These are phyloP conservation scores for Jatropha curcas DNA, from an alignment of 345 rosid genomes.

Conservation along the genomic window DNA sequence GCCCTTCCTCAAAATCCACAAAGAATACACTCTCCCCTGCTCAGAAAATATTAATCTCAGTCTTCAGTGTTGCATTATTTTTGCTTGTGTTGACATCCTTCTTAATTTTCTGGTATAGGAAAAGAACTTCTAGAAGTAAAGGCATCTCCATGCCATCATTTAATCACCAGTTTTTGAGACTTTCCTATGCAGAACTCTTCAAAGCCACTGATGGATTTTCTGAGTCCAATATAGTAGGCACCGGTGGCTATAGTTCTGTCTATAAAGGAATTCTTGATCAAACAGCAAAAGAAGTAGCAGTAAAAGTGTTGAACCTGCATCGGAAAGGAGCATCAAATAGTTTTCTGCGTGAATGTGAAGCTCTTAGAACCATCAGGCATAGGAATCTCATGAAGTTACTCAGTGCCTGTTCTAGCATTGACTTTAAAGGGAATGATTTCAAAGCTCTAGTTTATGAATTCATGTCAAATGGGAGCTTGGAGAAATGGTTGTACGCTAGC, in stretches of 20 bases:
- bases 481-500: slow-evolving; percentile 4
- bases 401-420: slow-evolving; percentile 5
- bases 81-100: neutral
- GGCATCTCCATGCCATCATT: neutral
- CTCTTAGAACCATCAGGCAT: slow-evolving; percentile 1
- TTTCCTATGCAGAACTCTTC: slow-evolving; percentile 3
- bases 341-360: slow-evolving; percentile 7
- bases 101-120: neutral
- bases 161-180: neutral
- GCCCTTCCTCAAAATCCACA: neutral
- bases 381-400: slow-evolving; percentile 4
- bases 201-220: slow-evolving; percentile 10
- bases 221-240: neutral
- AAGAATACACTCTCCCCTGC: neutral
- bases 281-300: neutral
- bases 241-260: slow-evolving; percentile 6
- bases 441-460: slow-evolving; percentile 10
- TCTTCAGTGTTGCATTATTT: neutral
- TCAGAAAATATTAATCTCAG: neutral
- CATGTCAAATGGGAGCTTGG: slow-evolving; percentile 9
- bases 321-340: neutral
- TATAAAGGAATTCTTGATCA: neutral
- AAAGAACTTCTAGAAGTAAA: neutral
- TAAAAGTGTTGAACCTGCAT: slow-evolving; percentile 6
- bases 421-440: slow-evolving; percentile 13